phyloP scores from a whole-genome alignment of 2,329 filamentous ascomycete genomes.

The Uncinocarpus reesii region DNA sequence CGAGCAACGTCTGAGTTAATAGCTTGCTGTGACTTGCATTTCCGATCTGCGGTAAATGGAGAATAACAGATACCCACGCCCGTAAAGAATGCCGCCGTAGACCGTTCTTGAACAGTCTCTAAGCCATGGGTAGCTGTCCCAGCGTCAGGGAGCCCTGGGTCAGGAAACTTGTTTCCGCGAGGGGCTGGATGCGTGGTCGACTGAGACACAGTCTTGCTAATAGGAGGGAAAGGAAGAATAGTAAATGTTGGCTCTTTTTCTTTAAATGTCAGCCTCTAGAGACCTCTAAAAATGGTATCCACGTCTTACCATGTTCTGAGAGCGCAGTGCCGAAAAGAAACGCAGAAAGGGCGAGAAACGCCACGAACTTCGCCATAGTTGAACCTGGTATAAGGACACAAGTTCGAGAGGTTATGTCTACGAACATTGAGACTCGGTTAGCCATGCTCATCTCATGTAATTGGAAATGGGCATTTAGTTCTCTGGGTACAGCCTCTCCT shows the following conservation, averaged over 20 bases:
- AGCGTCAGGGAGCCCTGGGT: no score
- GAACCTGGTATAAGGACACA: no score
- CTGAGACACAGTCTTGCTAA: no score
- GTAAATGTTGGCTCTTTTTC: no score
- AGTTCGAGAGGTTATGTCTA: not conserved
- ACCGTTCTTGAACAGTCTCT: not conserved
- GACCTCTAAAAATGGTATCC: not conserved
- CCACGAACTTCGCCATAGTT: not conserved
- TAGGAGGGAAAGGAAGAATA: no score
- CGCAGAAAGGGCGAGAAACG: not conserved
- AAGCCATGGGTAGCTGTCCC: not conserved
- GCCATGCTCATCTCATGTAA: not conserved
- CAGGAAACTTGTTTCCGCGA: no score
- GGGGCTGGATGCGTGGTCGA: no score
- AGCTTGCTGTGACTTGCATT: slow-evolving; percentile 57
- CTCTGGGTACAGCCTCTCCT: no score
- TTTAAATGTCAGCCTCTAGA: not conserved
- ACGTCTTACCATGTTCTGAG: not conserved
- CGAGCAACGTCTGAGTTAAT: slow-evolving; percentile 55
- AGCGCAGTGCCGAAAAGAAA: not conserved
- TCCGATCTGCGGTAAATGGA: slow-evolving; percentile 46
- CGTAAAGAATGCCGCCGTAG: not conserved
- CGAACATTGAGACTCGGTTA: not conserved
- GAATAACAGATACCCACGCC: slow-evolving; percentile 48
- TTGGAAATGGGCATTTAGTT: no score